Evolutionary conservation across 2,329 filamentous ascomycete genomes (phyloP).

Genomic region (Thelonectria olida): DNA sequence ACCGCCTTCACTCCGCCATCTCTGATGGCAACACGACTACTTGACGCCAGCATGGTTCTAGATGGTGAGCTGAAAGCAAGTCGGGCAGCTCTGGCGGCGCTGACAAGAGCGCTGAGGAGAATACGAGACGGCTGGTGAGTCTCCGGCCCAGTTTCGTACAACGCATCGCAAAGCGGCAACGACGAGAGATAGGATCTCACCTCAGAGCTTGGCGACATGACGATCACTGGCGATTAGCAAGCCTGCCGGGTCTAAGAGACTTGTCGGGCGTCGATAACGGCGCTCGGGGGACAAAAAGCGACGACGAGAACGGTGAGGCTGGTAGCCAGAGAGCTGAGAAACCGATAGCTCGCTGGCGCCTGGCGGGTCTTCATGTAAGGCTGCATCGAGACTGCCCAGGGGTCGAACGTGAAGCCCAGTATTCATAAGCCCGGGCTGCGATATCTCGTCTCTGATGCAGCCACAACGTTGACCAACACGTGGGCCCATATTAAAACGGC

Average conservation of each 20-base stretch:
- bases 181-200: not conserved
- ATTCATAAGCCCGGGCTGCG: not conserved
- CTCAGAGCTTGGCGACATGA: not conserved
- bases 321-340: not conserved
- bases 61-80: not conserved
- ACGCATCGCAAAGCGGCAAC: not conserved
- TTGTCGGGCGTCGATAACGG: not conserved
- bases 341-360: not conserved
- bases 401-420: not conserved
- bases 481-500: not conserved
- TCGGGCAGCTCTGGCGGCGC: not conserved
- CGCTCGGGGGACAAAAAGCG: not conserved
- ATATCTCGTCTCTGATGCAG: not conserved
- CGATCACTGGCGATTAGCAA: not conserved
- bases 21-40: not conserved
- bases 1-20: not conserved
- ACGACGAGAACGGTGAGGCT: not conserved
- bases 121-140: not conserved
- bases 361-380: slow-evolving; percentile 6
- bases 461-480: not conserved
- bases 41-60: not conserved
- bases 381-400: not conserved
- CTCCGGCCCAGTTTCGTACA: not conserved
- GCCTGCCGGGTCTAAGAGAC: not conserved
- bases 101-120: not conserved